Evolutionary conservation across 768 basidiomycete genomes (phyloP).

Genomic region (Rickenella mellea): DNA sequence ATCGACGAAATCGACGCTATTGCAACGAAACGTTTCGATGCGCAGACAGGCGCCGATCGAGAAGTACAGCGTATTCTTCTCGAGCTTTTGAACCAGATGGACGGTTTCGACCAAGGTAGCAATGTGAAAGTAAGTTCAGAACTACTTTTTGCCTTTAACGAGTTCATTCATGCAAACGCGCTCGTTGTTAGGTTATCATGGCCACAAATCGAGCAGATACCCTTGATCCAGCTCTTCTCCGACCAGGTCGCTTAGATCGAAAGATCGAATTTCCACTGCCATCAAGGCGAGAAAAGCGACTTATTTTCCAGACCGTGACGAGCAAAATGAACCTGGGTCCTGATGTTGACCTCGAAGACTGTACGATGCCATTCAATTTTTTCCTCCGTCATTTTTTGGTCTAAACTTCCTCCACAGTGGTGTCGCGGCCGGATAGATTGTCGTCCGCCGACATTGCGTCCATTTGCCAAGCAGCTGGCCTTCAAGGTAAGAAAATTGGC

Average conservation of each 20-base stretch:
- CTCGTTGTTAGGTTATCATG: slow-evolving; percentile 80
- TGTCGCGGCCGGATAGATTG: slow-evolving; percentile 90
- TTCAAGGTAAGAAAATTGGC: slow-evolving; percentile 59
- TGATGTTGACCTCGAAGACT: slow-evolving; percentile 97
- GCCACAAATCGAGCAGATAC: slow-evolving; percentile 99
- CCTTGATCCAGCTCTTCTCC: slow-evolving; percentile 91
- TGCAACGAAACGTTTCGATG: slow-evolving; percentile 98
- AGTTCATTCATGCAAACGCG: neutral
- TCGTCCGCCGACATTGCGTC: slow-evolving; percentile 94
- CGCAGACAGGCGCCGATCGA: slow-evolving; percentile 96
- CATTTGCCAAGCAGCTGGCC: slow-evolving; percentile 92
- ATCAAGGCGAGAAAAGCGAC: slow-evolving; percentile 85
- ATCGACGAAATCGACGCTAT: slow-evolving; percentile 99
- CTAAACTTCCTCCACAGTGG: slow-evolving; percentile 48
- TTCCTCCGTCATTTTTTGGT: neutral
- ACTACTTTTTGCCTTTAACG: too few relatives aligned
- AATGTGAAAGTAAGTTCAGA: slow-evolving; percentile 77
- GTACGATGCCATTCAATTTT: slow-evolving; percentile 38
- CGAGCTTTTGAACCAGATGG: slow-evolving; percentile 98
- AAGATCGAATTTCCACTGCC: slow-evolving; percentile 99
- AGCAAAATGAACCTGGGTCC: slow-evolving; percentile 96
- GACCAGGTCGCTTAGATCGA: slow-evolving; percentile 93
- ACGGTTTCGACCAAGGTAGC: slow-evolving; percentile 97
- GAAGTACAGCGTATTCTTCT: slow-evolving; percentile 98
- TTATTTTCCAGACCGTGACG: slow-evolving; percentile 97